Percentiles rank a stretch among this genome's conserved stretches.
phyloP scores from a whole-genome alignment of 2,329 filamentous ascomycete genomes.

The Colletotrichum liaoningense region DNA sequence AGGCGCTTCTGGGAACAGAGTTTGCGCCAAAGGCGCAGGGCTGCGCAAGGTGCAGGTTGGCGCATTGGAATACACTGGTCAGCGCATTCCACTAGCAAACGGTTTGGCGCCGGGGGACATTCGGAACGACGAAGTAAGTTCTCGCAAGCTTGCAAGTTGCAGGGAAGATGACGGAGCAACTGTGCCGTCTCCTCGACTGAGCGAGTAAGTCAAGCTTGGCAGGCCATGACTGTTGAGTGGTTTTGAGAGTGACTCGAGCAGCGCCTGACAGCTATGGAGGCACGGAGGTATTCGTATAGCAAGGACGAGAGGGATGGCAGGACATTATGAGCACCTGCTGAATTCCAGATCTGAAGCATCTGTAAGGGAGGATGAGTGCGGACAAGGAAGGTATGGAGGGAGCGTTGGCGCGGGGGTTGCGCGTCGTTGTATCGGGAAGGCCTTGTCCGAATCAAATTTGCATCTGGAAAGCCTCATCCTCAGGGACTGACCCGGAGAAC shows the following conservation, averaged over 20 bases:
- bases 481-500: constrained; percentile 8
- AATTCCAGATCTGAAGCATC: neutral
- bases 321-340: neutral
- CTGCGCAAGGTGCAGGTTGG: neutral
- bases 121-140: constrained; percentile 8
- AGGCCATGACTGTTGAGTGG: neutral
- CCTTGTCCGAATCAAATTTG: constrained; percentile 4
- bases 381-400: neutral
- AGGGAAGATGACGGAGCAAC: neutral
- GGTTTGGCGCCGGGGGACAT: constrained; percentile 20
- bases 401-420: neutral
- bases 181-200: neutral
- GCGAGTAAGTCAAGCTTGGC: neutral
- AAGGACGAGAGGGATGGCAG: neutral
- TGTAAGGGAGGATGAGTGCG: neutral
- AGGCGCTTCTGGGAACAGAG: neutral
- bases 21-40: neutral
- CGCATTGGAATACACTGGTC: neutral
- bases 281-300: neutral
- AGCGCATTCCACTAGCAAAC: neutral
- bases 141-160: neutral
- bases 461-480: neutral
- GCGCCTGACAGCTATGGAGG: neutral
- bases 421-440: constrained; percentile 16
- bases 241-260: neutral